Base-by-base conservation (phyloP, 1,284 basidiomycete species). In the Tylopilus sp. region DNA sequence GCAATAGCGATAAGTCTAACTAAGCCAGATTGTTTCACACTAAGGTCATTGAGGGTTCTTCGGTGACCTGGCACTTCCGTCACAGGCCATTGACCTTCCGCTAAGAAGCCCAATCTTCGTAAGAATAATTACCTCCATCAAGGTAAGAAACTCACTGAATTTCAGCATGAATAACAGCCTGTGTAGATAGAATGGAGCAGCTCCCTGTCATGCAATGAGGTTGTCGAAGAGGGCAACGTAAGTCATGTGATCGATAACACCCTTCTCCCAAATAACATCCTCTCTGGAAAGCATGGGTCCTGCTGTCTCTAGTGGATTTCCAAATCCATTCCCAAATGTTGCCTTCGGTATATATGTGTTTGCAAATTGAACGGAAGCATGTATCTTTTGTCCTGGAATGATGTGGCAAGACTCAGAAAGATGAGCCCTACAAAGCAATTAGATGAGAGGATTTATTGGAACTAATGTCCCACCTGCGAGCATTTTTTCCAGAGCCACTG, bases 321-420 rank as follows among this genome's bases (percentile, higher is more conserved):
- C 51, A 26, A 51, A 53, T 15, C 51, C 51, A 26, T 53, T 53
- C 13, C 51, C 51, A 26, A 53, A 53, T 3, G 51, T 53, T 28
- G 52, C 52, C 35, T 53, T 53, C 14, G 52, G 52, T 43, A 51
- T 43, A 40, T 53, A 53, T 3, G 41, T 53, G 15, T 52, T 53
- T 22, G 52, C 52, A 4, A 39, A 43, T 25, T 43, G 48, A 17
- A 53, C 28, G 1, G 52, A 53, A 8, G 52, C 48, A 19, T 53
- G 52, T 51, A 53, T 52, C 48, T 43, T 53, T 28, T 53, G 52
- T 5, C 52, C 52, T 7, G 52, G 52, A 28, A 53, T 51, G 29
- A 53, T 53, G n/a, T 48, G 48, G 17, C 48, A 48, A n/a, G 52
- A 41, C 5, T 53, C 35, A 24, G 39, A 52, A 13, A 53, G 35